Evolutionary conservation across 495 filamentous ascomycete species (phyloP), one percentile per base, ranked within the genome.

Genomic region (Lindgomyces ingoldianus): DNA sequence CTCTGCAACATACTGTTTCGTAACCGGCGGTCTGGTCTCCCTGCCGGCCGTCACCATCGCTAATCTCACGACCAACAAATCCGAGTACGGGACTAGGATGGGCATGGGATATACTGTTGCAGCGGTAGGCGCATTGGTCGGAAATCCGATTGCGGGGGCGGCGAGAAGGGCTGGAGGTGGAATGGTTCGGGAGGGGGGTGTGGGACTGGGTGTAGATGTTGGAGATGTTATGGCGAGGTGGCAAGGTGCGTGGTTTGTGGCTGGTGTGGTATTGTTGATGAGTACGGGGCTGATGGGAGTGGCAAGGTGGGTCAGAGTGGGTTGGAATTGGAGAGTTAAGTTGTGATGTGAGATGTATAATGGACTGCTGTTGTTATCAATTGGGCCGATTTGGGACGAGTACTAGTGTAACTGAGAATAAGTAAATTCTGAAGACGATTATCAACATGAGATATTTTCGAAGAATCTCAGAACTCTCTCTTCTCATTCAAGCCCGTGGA

Each of bases 111-210:
- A 61, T 61, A 61, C 58, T 3, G 46, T 61, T 1, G 46, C 47
- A 29, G 58, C 58, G 9, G 24, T 61, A 24, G 58, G 58, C 4
- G 58, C 58, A 14, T 21, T 61, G 14, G 33, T 61, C 3, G 58
- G 58, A 12, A 53, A 27, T 10, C 58, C 58, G 12, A 39, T 61
- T 36, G 58, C 58, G n/a, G 58, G 88, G 41, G 84, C 83, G 0
- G 85, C 25, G 3, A 59, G 39, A 26, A 6, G 41, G 11, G 25
- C 41, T 3, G 56, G 39, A 6, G n/a, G n/a, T n/a, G n/a, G n/a
- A n/a, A n/a, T n/a, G n/a, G n/a, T n/a, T n/a, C n/a, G 19, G 11
- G 24, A 25, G 9, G 21, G 16, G 16, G 24, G n/a, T 1, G 21
- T 22, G 18, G 21, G 2, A 21, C 1, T 27, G 10, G 25, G 19